Evolutionary conservation across 495 filamentous ascomycete genomes (phyloP).

Genomic region (Lasiosphaeria ovina): DNA sequence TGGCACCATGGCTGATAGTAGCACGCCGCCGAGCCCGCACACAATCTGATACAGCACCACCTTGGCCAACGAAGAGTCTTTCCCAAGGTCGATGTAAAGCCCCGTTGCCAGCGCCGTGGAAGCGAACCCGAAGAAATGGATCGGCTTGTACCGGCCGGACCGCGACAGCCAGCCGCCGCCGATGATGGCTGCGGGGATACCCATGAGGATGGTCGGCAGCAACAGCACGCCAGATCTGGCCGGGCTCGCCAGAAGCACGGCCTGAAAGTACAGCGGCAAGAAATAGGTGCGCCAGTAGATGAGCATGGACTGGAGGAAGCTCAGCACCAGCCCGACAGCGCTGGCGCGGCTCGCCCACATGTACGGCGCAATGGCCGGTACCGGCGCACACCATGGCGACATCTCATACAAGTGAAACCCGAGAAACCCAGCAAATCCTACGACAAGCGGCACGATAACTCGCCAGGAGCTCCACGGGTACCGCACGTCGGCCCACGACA

Average conservation of each 20-base stretch:
- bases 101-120: constrained; percentile 32
- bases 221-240: constrained; percentile 37
- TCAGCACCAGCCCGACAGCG: constrained; percentile 18
- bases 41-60: constrained; percentile 3
- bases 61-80: constrained; percentile 36
- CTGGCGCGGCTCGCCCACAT: constrained; percentile 31
- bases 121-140: constrained; percentile 34
- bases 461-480: constrained; percentile 31
- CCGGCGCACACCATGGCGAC: not conserved
- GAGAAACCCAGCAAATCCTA: constrained; percentile 22
- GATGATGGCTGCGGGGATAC: constrained; percentile 33
- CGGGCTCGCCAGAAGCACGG: constrained; percentile 23
- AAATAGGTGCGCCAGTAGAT: constrained; percentile 41
- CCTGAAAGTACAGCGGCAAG: constrained; percentile 51
- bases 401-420: constrained; percentile 24
- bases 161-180: constrained; percentile 35
- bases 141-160: constrained; percentile 43
- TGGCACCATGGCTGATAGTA: constrained; percentile 34
- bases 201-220: constrained; percentile 37
- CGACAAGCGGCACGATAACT: constrained; percentile 31
- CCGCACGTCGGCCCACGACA: constrained; percentile 10
- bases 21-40: constrained; percentile 23
- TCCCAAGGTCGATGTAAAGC: constrained; percentile 34
- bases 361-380: constrained; percentile 30
- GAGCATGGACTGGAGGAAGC: constrained; percentile 24